Conservation (phyloP, 1,284 basidiomycete species). For the Ceraceosorus guamensis region DNA sequence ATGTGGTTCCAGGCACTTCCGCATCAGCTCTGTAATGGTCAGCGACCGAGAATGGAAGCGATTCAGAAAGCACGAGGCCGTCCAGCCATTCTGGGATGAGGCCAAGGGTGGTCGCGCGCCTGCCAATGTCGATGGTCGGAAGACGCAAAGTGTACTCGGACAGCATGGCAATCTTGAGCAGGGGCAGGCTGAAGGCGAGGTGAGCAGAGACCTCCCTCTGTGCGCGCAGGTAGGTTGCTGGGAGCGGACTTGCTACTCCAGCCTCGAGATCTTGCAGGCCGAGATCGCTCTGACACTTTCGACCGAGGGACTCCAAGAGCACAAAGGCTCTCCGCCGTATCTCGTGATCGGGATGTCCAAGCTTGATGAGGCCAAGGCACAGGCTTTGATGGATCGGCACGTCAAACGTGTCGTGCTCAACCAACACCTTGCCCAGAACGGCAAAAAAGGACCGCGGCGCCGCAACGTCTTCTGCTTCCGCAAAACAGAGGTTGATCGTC, state of each 20-base stretch:
- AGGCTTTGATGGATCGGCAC: conserved; percentile 69
- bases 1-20: conserved; percentile 1
- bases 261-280: conserved; percentile 68
- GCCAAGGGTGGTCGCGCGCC: conserved; percentile 29
- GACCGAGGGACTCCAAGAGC: conserved; percentile 57
- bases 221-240: conserved; percentile 68
- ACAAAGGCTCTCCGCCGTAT: conserved; percentile 72
- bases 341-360: conserved; percentile 65
- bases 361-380: conserved; percentile 76
- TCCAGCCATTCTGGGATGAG: conserved; percentile 36
- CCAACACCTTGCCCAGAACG: conserved; percentile 67
- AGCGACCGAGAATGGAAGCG: conserved; percentile 4
- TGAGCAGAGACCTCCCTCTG: conserved; percentile 70
- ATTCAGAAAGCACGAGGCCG: conserved; percentile 17
- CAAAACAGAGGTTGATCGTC: conserved; percentile 65
- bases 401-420: conserved; percentile 56
- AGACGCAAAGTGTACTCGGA: conserved; percentile 68
- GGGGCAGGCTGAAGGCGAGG: conserved; percentile 71
- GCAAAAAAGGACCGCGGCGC: conserved; percentile 63
- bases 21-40: conserved; percentile 29
- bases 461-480: conserved; percentile 53
- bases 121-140: conserved; percentile 54
- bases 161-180: conserved; percentile 63
- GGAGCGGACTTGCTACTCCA: conserved; percentile 67
- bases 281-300: conserved; percentile 53